Evolutionary conservation across 2,329 filamentous ascomycete species (phyloP).

Genomic region (Emericellopsis atlantica): DNA sequence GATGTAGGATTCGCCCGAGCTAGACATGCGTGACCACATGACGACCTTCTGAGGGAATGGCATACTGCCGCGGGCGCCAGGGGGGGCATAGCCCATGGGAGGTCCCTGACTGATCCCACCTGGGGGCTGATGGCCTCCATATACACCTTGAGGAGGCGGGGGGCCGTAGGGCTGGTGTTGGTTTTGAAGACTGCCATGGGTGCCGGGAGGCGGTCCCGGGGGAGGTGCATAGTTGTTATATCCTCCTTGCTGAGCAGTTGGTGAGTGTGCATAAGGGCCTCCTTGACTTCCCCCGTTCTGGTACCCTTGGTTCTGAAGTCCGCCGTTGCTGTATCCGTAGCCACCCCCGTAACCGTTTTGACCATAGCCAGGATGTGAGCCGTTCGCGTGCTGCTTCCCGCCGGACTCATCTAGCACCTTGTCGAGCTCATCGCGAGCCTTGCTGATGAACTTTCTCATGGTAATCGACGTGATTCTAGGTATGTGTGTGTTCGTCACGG

Average conservation of each 20-base stretch:
- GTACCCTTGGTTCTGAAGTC: neutral
- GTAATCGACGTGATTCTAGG: too few relatives aligned
- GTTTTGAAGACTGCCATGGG: neutral
- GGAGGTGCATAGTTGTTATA: constrained; percentile 1
- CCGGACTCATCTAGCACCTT: too few relatives aligned
- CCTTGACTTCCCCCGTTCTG: neutral
- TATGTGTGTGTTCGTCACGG: too few relatives aligned
- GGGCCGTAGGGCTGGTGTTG: neutral
- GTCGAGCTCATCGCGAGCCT: neutral
- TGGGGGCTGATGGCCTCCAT: too few relatives aligned
- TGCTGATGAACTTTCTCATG: neutral
- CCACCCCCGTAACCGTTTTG: neutral
- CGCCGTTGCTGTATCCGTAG: neutral
- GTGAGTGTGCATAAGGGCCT: neutral
- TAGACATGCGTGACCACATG: neutral
- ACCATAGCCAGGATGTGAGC: neutral
- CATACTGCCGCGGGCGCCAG: neutral
- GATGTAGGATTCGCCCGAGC: neutral
- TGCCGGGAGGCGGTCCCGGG: constrained; percentile 1
- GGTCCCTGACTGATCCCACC: too few relatives aligned
- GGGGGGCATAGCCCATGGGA: too few relatives aligned
- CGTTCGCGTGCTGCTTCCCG: neutral
- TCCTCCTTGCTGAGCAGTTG: neutral
- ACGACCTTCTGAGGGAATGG: neutral
- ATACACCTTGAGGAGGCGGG: neutral